Evolutionary conservation across 768 basidiomycete species (phyloP).

Genomic region (Leccinum truebloodii): DNA sequence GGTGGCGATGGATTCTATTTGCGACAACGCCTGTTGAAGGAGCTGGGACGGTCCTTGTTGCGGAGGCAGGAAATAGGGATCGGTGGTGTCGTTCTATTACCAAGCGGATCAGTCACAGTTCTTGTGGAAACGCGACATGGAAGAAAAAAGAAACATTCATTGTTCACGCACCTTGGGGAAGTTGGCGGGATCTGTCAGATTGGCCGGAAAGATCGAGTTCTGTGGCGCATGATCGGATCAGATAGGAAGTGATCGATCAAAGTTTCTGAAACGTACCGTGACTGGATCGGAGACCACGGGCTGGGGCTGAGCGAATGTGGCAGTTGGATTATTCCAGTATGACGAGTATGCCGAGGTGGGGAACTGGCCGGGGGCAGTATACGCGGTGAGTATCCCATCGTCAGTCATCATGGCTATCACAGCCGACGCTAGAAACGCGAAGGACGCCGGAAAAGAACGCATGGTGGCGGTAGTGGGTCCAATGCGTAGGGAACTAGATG

Average conservation of each 20-base stretch:
- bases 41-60: constrained; percentile 36
- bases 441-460: constrained; percentile 13
- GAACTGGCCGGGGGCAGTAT: constrained; percentile 61
- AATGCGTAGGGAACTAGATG: neutral
- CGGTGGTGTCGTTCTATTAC: constrained; percentile 41
- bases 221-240: constrained; percentile 22
- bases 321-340: constrained; percentile 72
- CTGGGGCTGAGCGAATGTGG: constrained; percentile 67
- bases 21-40: constrained; percentile 38
- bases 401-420: constrained; percentile 4
- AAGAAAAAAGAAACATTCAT: neutral
- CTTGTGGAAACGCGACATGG: neutral
- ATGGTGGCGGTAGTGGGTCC: constrained; percentile 13
- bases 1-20: constrained; percentile 39
- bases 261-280: constrained; percentile 41
- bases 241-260: neutral
- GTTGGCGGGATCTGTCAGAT: constrained; percentile 60
- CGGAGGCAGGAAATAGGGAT: constrained; percentile 46
- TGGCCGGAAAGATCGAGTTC: constrained; percentile 55
- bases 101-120: neutral
- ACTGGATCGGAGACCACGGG: constrained; percentile 72
- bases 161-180: constrained; percentile 45
- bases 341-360: constrained; percentile 59
- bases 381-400: constrained; percentile 37
- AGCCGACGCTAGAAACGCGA: constrained; percentile 15